Evolutionary conservation across 2,329 filamentous ascomycete species (phyloP).

Genomic region (Cadophora malorum): DNA sequence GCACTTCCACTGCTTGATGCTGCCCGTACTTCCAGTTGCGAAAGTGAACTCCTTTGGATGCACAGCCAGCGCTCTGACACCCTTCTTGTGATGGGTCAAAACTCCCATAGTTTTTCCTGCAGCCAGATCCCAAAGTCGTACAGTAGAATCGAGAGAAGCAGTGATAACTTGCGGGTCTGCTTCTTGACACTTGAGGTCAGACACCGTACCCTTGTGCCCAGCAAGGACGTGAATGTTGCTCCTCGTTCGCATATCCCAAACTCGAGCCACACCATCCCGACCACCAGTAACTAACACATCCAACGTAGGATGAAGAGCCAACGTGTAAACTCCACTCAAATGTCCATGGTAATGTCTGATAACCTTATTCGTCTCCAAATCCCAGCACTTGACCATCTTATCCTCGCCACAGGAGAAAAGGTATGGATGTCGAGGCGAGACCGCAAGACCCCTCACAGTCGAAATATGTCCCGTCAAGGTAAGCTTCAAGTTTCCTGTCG

Average conservation of each 20-base stretch:
- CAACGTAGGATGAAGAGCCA: conserved; percentile 91
- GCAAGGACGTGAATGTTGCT: conserved; percentile 93
- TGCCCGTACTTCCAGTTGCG: conserved; percentile 86
- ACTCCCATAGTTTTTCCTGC: conserved; percentile 97
- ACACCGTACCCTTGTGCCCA: conserved; percentile 90
- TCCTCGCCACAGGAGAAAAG: conserved; percentile 98
- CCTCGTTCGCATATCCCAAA: conserved; percentile 98
- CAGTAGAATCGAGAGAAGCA: conserved; percentile 88
- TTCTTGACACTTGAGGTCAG: conserved; percentile 91
- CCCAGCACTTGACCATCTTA: conserved; percentile 99
- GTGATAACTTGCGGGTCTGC: conserved; percentile 96
- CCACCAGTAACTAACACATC: conserved; percentile 96
- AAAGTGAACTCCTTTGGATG: conserved; percentile 97
- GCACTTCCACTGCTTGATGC: conserved; percentile 99
- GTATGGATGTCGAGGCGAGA: conserved; percentile 93
- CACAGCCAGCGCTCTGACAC: conserved; percentile 81
- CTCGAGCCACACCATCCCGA: conserved; percentile 89
- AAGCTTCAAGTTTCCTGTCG: conserved; percentile 80
- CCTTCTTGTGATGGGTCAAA: conserved; percentile 98
- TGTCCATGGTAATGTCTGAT: conserved; percentile 98
- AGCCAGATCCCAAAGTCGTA: conserved; percentile 93
- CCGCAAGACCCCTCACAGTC: conserved; percentile 87
- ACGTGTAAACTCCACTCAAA: conserved; percentile 91
- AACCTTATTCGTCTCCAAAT: conserved; percentile 99
- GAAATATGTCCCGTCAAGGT: conserved; percentile 95